Evolutionary conservation across 1,139 yeast species (phyloP).

Genomic region (Lodderomyces metapsilosis): DNA sequence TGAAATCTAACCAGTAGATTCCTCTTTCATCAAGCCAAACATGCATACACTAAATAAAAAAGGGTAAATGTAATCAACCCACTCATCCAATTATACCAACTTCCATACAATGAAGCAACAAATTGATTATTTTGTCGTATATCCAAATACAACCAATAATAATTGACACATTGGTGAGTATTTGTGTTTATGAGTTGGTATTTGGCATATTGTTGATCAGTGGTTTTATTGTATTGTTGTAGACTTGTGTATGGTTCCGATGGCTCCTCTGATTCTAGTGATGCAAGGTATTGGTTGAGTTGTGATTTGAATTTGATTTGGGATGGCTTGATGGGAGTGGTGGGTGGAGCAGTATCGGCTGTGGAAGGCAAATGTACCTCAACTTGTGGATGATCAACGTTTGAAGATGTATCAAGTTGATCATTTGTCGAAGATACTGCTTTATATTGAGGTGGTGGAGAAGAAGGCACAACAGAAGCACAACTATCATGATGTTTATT

Average conservation of each 20-base stretch:
- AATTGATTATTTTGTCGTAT: not conserved
- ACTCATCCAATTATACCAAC: constrained; percentile 1
- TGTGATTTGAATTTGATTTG: constrained; percentile 3
- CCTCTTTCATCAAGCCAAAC: not conserved
- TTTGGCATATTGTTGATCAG: not conserved
- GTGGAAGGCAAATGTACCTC: not conserved
- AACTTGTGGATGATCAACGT: not conserved
- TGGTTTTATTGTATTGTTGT: not conserved
- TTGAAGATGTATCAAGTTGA: not conserved
- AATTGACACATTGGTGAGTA: not conserved
- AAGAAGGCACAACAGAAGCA: not conserved
- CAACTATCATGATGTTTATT: not conserved
- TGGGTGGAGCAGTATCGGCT: not conserved
- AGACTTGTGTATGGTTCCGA: constrained; percentile 1
- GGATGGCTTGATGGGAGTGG: not conserved
- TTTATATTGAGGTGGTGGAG: constrained; percentile 2
- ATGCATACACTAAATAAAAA: not conserved
- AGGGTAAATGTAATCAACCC: not conserved
- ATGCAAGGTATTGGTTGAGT: constrained; percentile 2
- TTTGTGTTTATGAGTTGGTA: not conserved
- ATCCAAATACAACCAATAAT: constrained; percentile 2
- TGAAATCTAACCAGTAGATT: too few relatives aligned
- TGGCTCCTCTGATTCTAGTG: not conserved
- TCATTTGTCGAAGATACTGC: not conserved
- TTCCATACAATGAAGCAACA: not conserved